A percentile compares a stretch with the other conserved stretches of the same genome.
Conservation (phyloP, 2,329 filamentous ascomycete species). For the Zymoseptoria crescenta region DNA sequence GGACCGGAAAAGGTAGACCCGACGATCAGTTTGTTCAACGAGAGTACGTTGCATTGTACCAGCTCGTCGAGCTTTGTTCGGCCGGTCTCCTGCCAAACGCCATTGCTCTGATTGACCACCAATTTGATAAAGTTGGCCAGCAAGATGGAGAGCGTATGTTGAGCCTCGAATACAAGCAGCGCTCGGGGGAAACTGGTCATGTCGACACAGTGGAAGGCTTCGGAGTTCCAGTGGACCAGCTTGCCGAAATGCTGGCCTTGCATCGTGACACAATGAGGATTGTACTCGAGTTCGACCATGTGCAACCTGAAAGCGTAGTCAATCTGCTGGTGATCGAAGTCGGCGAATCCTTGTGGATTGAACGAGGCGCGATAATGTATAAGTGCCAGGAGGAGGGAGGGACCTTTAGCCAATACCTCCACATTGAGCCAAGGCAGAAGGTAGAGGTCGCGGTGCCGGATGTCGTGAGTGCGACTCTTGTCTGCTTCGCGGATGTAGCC, state of each 20-base stretch:
- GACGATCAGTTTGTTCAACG: not conserved
- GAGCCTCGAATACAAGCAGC: conserved; percentile 18
- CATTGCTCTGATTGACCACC: conserved; percentile 2
- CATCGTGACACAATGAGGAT: conserved; percentile 11
- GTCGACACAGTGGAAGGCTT: conserved; percentile 13
- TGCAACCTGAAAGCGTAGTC: not conserved
- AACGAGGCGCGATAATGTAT: conserved; percentile 10
- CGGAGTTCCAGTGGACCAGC: conserved; percentile 11
- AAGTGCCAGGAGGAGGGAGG: conserved; percentile 7
- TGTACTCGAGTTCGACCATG: not conserved
- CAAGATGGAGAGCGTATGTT: conserved; percentile 14
- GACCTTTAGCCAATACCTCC: conserved; percentile 6
- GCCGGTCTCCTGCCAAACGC: not conserved
- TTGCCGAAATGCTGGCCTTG: conserved; percentile 8
- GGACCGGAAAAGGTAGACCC: too few species aligned
- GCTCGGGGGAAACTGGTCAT: conserved; percentile 20
- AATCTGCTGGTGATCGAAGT: conserved; percentile 11
- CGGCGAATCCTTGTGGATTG: conserved; percentile 6
- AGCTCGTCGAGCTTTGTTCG: not conserved
- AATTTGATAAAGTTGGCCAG: conserved; percentile 8
- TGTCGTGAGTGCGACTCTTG: not conserved
- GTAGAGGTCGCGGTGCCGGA: not conserved
- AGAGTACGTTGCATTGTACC: not conserved
- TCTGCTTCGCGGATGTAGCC: not conserved
- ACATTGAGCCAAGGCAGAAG: conserved; percentile 14